These are phyloP conservation scores for Vigna radiata DNA, from an alignment of 306 rosid species.

Conservation along the genomic window DNA sequence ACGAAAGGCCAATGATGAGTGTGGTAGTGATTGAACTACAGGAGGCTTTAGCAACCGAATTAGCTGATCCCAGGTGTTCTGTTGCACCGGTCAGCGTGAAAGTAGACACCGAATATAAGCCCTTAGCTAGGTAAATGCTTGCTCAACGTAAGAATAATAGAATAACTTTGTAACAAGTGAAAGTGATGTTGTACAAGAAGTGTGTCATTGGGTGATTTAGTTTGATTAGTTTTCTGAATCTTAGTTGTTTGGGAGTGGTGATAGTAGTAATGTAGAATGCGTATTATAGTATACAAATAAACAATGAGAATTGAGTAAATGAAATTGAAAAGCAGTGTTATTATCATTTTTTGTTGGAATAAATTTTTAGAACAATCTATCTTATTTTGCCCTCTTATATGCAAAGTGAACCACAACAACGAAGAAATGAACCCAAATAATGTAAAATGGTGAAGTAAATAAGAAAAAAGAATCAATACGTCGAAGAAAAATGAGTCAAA, in stretches of 20 bases:
- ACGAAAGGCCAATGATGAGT: slow-evolving; percentile 54
- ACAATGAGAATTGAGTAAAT: neutral
- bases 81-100: neutral
- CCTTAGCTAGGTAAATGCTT: slow-evolving; percentile 21
- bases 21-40: slow-evolving; percentile 45
- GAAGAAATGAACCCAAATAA: too few species aligned
- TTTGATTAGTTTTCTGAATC: neutral
- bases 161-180: neutral
- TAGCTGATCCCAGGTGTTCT: neutral
- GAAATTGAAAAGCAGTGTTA: neutral
- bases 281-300: neutral
- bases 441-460: too few species aligned
- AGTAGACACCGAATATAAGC: neutral
- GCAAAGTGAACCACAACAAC: too few species aligned
- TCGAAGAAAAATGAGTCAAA: too few species aligned
- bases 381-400: too few species aligned
- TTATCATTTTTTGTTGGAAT: too few species aligned
- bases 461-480: too few species aligned
- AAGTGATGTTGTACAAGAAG: neutral
- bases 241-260: neutral
- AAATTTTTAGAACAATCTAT: too few species aligned
- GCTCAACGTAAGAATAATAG: neutral
- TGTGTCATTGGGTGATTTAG: neutral
- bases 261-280: neutral
- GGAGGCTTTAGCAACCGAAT: slow-evolving; percentile 45